Base-by-base conservation (phyloP, 495 filamentous ascomycete genomes). In the Niebla homalea region DNA sequence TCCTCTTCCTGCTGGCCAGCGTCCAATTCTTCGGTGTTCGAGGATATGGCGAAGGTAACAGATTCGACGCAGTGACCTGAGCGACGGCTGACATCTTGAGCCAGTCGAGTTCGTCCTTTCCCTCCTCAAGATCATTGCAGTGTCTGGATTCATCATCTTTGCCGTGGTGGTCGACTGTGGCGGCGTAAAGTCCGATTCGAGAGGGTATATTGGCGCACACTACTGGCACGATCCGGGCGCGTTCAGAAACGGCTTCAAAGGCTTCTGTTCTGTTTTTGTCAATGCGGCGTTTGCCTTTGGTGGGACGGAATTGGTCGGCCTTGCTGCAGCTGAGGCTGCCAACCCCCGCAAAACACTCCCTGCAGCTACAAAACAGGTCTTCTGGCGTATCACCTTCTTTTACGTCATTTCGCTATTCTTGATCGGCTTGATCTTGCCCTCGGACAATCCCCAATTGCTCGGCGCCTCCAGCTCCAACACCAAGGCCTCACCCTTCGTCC, bases 321-420 rank as follows among this genome's bases (percentile, higher is more conserved):
- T 88, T 21, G 81, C 82, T 44, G 84, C 83, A 16, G 81, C 83
- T 21, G 82, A 88, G 63, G 66, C 82, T 7, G 57, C 62, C 1
- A 82, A 85, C 62, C 83, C 84, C 3, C 65, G 72, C 55, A 80
- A 78, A 62, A 62, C 77, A 1, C 65, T 85, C 4, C 82, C 82
- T 12, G 73, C 74, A 23, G 82, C 83, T 19, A 77, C 77, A 57
- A 84, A 84, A 66, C 81, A 85, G 60, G 77, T 85, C 36, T 85
- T 85, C 60, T 85, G 81, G 81, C 80, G 82, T 60, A 84, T 89
- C 57, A 68, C 80, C 36, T 63, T 76, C 55, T 87, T 92, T 64
- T 92, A 89, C 59, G 71, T 92, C 46, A 63, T 88, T 8, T 76
- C 74, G 43, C 76, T 87, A 36, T 76, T 85, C 57, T 79, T 89